Evolutionary conservation across 148 eudicot species (phyloP).

Genomic region (Beta vulgaris): DNA sequence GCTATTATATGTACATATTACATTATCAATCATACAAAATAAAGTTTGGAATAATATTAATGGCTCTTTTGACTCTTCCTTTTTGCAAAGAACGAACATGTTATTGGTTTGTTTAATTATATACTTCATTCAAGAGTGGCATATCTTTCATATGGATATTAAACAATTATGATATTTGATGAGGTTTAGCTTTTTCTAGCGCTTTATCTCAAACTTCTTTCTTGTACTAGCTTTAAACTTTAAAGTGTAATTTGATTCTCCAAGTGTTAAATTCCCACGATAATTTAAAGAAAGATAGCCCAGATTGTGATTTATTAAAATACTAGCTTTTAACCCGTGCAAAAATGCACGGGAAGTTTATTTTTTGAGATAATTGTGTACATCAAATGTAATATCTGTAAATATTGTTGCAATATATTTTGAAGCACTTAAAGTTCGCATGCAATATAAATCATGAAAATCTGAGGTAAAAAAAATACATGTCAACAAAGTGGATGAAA

Average conservation of each 20-base stretch:
- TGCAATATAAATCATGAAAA: too few species aligned
- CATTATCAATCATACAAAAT: not conserved
- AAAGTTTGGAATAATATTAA: constrained; percentile 4
- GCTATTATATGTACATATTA: not conserved
- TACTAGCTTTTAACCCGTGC: too few species aligned
- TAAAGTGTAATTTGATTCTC: not conserved
- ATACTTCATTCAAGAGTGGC: not conserved
- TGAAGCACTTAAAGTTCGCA: too few species aligned
- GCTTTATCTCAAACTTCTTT: not conserved
- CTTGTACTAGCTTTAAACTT: not conserved
- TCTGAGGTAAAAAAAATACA: too few species aligned
- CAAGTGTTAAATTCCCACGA: too few species aligned
- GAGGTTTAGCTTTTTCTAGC: not conserved
- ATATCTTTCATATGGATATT: constrained; percentile 1
- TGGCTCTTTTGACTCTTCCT: constrained; percentile 2
- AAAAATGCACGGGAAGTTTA: too few species aligned
- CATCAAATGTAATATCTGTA: too few species aligned
- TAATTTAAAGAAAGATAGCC: too few species aligned
- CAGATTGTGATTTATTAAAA: too few species aligned
- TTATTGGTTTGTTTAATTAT: not conserved
- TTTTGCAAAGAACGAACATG: not conserved
- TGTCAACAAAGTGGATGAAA: too few species aligned
- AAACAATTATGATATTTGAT: not conserved
- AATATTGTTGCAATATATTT: too few species aligned
- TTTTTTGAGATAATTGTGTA: too few species aligned